These are phyloP conservation scores for Tricholoma bakamatsutake DNA, from an alignment of 768 basidiomycete genomes.

Conservation along the genomic window DNA sequence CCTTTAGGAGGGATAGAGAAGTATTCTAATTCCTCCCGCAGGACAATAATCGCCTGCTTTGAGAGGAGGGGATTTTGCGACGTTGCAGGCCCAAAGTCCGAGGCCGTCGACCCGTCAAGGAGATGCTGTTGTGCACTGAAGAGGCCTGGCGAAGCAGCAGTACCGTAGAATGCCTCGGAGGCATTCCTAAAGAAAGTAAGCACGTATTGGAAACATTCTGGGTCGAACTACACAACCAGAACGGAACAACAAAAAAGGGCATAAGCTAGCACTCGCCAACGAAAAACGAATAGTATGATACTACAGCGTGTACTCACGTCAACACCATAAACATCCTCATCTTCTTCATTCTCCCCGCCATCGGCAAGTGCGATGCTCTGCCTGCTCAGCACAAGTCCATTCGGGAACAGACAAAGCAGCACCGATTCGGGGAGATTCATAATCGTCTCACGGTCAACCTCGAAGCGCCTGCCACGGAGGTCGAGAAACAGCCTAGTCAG, in stretches of 20 bases:
- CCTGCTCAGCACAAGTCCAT: constrained; percentile 89
- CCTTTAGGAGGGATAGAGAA: constrained; percentile 88
- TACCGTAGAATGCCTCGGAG: constrained; percentile 90
- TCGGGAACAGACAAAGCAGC: constrained; percentile 92
- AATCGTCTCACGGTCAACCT: constrained; percentile 94
- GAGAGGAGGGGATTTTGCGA: constrained; percentile 88
- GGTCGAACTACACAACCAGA: constrained; percentile 70
- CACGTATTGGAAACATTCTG: constrained; percentile 92
- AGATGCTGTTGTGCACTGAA: constrained; percentile 77
- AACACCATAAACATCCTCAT: constrained; percentile 93
- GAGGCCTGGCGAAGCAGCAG: constrained; percentile 62
- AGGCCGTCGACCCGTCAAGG: constrained; percentile 55
- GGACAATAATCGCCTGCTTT: constrained; percentile 97
- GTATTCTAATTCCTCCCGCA: constrained; percentile 97
- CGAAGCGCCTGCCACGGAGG: constrained; percentile 85
- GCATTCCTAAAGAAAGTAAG: constrained; percentile 88
- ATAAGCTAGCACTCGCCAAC: background rate
- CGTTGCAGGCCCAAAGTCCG: constrained; percentile 56
- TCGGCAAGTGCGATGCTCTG: constrained; percentile 74
- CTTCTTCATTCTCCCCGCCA: constrained; percentile 70
- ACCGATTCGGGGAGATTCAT: constrained; percentile 99
- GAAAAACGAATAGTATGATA: background rate
- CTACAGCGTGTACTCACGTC: constrained; percentile 56
- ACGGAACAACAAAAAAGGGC: background rate
- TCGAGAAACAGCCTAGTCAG: constrained; percentile 88